Conservation (phyloP, 1,139 yeast species). For the Diutina sp. region DNA sequence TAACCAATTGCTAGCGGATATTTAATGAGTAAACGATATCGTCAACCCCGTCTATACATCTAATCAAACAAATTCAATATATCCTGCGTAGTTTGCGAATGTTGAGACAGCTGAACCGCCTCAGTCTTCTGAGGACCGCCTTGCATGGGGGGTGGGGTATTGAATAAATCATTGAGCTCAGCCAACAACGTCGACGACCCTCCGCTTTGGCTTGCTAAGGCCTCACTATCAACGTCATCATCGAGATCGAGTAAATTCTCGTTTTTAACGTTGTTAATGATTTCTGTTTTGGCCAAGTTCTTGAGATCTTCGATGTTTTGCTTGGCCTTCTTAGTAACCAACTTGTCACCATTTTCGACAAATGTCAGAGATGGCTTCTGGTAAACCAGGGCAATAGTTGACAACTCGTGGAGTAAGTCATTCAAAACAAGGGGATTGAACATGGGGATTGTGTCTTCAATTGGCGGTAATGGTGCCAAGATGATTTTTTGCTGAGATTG, state of each 20-base stretch:
- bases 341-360: constrained; percentile 29
- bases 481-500: constrained; percentile 38
- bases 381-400: constrained; percentile 81
- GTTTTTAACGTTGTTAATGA: constrained; percentile 50
- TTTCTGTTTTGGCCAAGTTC: constrained; percentile 66
- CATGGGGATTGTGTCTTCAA: constrained; percentile 57
- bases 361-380: constrained; percentile 72
- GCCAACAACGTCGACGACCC: constrained; percentile 28
- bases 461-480: constrained; percentile 53
- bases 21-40: background rate
- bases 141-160: constrained; percentile 15
- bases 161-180: constrained; percentile 59
- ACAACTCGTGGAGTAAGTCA: constrained; percentile 60
- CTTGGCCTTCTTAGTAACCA: constrained; percentile 11
- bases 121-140: constrained; percentile 5
- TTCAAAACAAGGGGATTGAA: constrained; percentile 61
- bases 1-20: background rate
- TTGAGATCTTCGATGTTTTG: constrained; percentile 60
- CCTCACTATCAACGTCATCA: constrained; percentile 34
- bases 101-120: background rate
- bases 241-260: constrained; percentile 77
- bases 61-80: constrained; percentile 29
- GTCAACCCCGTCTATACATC: background rate
- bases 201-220: constrained; percentile 9
- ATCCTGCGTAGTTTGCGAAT: constrained; percentile 12